Evolutionary conservation across 73 alveolate genomes (phyloP).

Genomic region (Paramecium tetraurelia): DNA sequence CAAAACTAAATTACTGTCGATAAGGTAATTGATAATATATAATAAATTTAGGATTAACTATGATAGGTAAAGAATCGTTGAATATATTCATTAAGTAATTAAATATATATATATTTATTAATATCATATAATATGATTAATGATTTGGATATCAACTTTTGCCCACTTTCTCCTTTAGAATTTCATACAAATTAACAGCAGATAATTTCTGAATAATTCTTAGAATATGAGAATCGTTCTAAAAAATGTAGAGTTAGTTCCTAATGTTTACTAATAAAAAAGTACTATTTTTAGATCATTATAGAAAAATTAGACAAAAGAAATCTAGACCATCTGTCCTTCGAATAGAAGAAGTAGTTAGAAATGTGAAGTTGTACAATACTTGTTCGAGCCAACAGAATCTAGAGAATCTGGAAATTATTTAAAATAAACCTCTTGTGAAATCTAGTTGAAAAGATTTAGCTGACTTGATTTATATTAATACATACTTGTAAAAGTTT

Average conservation of each 20-base stretch:
- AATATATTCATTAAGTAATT: background rate
- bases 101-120: background rate
- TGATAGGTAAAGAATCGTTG: background rate
- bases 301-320: background rate
- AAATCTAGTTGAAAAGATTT: background rate
- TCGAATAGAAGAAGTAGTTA: background rate
- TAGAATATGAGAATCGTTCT: background rate
- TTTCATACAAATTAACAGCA: background rate
- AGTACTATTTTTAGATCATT: constrained; percentile 11
- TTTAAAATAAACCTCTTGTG: background rate
- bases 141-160: background rate
- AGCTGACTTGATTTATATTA: background rate
- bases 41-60: background rate
- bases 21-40: background rate
- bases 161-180: background rate
- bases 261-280: background rate
- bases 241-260: background rate
- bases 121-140: background rate
- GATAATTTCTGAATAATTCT: background rate
- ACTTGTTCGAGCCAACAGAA: background rate
- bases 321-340: background rate
- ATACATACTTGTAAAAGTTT: background rate
- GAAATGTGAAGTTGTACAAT: background rate
- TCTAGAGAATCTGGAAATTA: background rate
- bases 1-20: background rate